These are phyloP conservation scores for Lichina pygmaea DNA, from an alignment of 495 filamentous ascomycete species.

Conservation along the genomic window DNA sequence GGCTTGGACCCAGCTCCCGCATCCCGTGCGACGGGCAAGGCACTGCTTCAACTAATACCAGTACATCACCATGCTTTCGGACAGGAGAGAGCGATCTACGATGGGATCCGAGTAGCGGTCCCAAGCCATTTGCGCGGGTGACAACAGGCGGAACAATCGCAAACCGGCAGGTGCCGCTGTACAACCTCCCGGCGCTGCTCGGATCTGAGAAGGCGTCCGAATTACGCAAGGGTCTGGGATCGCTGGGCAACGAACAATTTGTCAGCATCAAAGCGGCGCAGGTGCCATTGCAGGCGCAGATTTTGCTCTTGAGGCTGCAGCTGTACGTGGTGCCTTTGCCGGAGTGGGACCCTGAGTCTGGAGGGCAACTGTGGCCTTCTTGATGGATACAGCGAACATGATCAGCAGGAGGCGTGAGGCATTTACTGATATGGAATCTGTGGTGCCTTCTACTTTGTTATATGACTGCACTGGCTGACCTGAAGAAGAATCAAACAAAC, in stretches of 20 bases:
- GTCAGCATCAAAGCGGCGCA: background rate
- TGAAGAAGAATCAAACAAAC: too few relatives aligned
- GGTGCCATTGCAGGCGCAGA: background rate
- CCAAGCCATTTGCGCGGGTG: background rate
- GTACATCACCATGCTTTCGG: background rate
- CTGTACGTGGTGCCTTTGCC: background rate
- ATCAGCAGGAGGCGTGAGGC: too few relatives aligned
- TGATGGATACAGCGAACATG: too few relatives aligned
- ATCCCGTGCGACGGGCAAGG: background rate
- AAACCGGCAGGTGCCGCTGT: background rate
- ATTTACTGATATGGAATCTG: too few relatives aligned
- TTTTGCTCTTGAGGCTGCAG: background rate
- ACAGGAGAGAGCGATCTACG: background rate
- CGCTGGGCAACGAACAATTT: background rate
- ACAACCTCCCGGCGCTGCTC: constrained; percentile 2
- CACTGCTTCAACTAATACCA: background rate
- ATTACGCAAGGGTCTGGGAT: background rate
- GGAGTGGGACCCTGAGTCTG: background rate
- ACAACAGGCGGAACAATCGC: background rate
- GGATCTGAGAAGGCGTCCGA: background rate
- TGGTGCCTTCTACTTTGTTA: too few relatives aligned
- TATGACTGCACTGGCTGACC: too few relatives aligned
- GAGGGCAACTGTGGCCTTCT: background rate
- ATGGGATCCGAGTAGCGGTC: background rate
- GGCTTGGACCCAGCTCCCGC: background rate